A percentile compares a stretch with the other conserved stretches of the same genome.
Evolutionary conservation across 495 filamentous ascomycete species (phyloP).

Genomic region (Aspergillus avenaceus): DNA sequence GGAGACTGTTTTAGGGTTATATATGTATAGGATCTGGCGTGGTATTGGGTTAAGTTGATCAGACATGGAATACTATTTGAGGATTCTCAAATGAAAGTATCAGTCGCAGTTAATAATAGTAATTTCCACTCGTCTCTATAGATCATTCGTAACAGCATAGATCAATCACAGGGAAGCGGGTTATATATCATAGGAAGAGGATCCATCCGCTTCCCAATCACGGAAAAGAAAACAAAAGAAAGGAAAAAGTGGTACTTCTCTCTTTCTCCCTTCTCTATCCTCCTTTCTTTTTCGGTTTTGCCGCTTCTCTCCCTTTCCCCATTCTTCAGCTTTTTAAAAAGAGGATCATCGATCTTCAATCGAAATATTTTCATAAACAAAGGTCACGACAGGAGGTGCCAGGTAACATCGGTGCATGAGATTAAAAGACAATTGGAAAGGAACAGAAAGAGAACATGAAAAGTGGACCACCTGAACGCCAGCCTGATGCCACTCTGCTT

Average conservation of each 20-base stretch:
- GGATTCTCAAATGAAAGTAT: no score
- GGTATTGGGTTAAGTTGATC: no score
- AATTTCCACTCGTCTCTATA: slow-evolving; percentile 35
- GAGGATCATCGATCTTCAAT: background rate
- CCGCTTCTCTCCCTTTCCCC: background rate
- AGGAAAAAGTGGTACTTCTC: slow-evolving; percentile 1
- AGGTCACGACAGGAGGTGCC: slow-evolving; percentile 2
- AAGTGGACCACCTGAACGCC: slow-evolving; percentile 48
- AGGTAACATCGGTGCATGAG: slow-evolving; percentile 10
- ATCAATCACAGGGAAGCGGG: slow-evolving; percentile 22
- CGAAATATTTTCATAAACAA: slow-evolving; percentile 2
- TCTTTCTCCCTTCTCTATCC: background rate
- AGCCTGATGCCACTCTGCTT: slow-evolving; percentile 48
- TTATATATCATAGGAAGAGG: background rate
- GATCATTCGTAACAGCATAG: slow-evolving; percentile 48
- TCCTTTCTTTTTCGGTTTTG: background rate
- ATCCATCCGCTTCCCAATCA: background rate
- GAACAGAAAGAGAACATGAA: slow-evolving; percentile 29
- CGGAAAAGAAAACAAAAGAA: slow-evolving; percentile 2
- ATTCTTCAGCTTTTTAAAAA: background rate
- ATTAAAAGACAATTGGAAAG: slow-evolving; percentile 25
- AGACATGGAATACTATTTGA: no score
- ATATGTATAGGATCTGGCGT: no score
- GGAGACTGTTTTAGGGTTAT: no score
- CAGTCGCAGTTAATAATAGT: no score